phyloP scores from a whole-genome alignment of 1,284 basidiomycete species.

The Coriolopsis trogii region DNA sequence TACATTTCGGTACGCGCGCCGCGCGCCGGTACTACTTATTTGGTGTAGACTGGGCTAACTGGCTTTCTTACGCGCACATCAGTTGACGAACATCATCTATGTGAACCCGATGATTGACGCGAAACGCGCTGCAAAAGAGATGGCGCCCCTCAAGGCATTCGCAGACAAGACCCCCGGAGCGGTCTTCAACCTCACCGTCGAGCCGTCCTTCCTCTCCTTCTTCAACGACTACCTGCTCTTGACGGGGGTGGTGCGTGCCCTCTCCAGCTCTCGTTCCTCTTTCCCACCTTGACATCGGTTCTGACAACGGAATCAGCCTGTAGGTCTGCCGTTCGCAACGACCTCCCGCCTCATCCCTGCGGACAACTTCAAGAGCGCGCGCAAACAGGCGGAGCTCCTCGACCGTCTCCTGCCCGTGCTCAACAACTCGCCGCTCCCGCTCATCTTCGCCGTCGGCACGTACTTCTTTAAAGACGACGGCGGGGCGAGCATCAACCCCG shows the following conservation, averaged over 20 bases:
- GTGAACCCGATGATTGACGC: background rate
- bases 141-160: background rate
- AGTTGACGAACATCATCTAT: background rate
- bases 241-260: background rate
- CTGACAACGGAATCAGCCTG: conserved; percentile 8
- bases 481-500: conserved; percentile 38
- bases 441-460: conserved; percentile 38
- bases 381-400: conserved; percentile 25
- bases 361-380: conserved; percentile 27
- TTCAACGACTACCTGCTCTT: background rate
- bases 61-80: background rate
- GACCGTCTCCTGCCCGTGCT: conserved; percentile 27
- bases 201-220: conserved; percentile 2
- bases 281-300: conserved; percentile 5
- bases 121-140: background rate
- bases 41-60: background rate
- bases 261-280: background rate
- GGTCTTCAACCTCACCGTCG: background rate
- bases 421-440: conserved; percentile 23
- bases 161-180: background rate
- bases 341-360: conserved; percentile 35
- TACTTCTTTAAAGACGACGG: conserved; percentile 45
- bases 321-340: conserved; percentile 30
- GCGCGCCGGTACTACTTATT: background rate
- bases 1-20: background rate